Conservation (phyloP, 2,329 filamentous ascomycete species). For the Neofusicoccum umdonicola region DNA sequence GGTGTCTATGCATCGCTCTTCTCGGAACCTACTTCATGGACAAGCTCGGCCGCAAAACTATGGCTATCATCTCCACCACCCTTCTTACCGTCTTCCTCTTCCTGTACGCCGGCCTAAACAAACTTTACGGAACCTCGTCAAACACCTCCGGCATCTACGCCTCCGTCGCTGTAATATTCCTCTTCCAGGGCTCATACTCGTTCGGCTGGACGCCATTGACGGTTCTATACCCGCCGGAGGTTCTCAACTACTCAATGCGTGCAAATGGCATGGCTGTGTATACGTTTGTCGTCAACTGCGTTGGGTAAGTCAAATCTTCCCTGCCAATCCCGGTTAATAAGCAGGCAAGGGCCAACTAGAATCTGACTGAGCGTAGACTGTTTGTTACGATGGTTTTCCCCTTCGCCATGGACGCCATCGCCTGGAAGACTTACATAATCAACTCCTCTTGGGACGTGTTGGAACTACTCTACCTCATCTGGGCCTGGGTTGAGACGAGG, state of each 20-base stretch:
- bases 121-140: background rate
- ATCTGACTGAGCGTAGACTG: background rate
- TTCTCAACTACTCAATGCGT: conserved; percentile 51
- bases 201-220: conserved; percentile 51
- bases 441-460: conserved; percentile 30
- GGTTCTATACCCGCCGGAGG: conserved; percentile 46
- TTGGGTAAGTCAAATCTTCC: background rate
- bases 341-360: too few relatives aligned
- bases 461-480: conserved; percentile 26
- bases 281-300: background rate
- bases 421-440: conserved; percentile 34
- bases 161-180: conserved; percentile 49
- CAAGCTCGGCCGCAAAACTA: conserved; percentile 29
- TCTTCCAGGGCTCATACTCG: conserved; percentile 53
- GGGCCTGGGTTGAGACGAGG: conserved; percentile 32
- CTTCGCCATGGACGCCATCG: conserved; percentile 17
- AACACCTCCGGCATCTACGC: conserved; percentile 38
- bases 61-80: conserved; percentile 26
- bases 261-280: conserved; percentile 44
- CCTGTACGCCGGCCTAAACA: conserved; percentile 19
- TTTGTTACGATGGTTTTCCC: conserved; percentile 8
- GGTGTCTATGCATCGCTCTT: conserved; percentile 35
- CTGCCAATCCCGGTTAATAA: too few relatives aligned
- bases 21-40: conserved; percentile 36
- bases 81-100: conserved; percentile 30